Evolutionary conservation across 2,329 filamentous ascomycete genomes (phyloP).

Genomic region (Fusarium napiforme): DNA sequence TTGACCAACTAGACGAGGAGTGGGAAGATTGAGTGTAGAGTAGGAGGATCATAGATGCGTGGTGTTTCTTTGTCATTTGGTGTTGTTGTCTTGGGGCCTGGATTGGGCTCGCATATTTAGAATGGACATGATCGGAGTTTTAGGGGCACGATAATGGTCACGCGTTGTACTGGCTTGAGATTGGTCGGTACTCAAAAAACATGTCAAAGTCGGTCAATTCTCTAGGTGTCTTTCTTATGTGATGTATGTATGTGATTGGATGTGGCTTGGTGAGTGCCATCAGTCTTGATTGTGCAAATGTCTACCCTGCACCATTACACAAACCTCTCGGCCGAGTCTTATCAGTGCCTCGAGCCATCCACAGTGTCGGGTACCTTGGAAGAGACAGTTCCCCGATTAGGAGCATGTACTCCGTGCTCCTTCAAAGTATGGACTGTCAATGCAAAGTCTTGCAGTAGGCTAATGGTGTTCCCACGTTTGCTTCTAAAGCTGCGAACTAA

Average conservation of each 20-base stretch:
- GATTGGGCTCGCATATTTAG: slow-evolving; percentile 27
- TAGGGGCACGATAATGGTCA: slow-evolving; percentile 31
- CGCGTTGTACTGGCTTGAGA: slow-evolving; percentile 21
- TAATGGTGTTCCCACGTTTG: background rate
- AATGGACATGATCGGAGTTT: slow-evolving; percentile 39
- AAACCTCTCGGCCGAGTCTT: background rate
- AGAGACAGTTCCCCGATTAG: background rate
- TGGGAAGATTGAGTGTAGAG: slow-evolving; percentile 77
- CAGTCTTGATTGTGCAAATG: too few species aligned
- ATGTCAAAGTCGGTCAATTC: slow-evolving; percentile 24
- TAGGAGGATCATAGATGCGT: background rate
- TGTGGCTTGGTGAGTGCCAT: background rate
- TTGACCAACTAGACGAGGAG: slow-evolving; percentile 96
- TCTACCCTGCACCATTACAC: slow-evolving; percentile 1
- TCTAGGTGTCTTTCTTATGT: background rate
- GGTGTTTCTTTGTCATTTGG: slow-evolving; percentile 7
- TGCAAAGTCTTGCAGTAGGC: background rate
- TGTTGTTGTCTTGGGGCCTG: background rate
- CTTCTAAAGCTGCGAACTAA: background rate
- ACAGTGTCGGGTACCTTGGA: background rate
- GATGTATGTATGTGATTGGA: background rate
- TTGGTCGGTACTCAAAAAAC: slow-evolving; percentile 13
- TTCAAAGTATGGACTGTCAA: background rate
- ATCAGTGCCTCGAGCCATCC: background rate
- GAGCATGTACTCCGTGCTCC: background rate